A percentile compares a stretch with the other conserved stretches of the same genome.
Conservation (phyloP, 306 rosid genomes). For the Trifolium pratense region DNA sequence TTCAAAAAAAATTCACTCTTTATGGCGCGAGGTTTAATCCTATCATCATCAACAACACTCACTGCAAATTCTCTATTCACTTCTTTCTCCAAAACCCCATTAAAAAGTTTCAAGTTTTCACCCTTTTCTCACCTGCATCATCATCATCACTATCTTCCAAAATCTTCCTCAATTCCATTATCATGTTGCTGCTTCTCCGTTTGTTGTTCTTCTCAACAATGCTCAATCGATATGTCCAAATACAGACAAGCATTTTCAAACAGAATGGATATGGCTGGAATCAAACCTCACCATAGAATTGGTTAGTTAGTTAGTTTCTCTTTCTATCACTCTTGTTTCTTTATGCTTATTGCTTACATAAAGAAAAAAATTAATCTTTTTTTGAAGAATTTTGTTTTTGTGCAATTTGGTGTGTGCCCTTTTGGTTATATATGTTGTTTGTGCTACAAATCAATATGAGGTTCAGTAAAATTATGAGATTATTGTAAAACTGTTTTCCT, state of each 20-base stretch:
- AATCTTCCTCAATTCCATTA: slow-evolving; percentile 29
- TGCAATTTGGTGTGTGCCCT: slow-evolving; percentile 28
- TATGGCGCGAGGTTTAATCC: slow-evolving; percentile 74
- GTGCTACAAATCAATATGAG: neutral
- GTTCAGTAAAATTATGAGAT: no score
- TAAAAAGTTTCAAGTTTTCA: slow-evolving; percentile 43
- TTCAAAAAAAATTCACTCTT: no score
- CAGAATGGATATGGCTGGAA: slow-evolving; percentile 92
- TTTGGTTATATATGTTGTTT: slow-evolving; percentile 11
- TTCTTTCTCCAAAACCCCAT: slow-evolving; percentile 47
- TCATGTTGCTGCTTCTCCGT: slow-evolving; percentile 46
- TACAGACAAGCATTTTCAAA: slow-evolving; percentile 71
- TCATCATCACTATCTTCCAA: slow-evolving; percentile 38
- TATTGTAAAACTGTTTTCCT: no score
- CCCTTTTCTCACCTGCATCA: slow-evolving; percentile 31
- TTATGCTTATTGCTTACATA: neutral
- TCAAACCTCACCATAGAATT: slow-evolving; percentile 79
- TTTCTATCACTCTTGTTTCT: slow-evolving; percentile 2
- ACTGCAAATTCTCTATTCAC: slow-evolving; percentile 44
- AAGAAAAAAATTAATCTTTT: slow-evolving; percentile 4
- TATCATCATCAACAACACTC: slow-evolving; percentile 39
- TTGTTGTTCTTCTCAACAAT: slow-evolving; percentile 41
- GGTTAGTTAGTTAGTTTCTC: slow-evolving; percentile 53
- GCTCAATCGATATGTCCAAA: slow-evolving; percentile 54
- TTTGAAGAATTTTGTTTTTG: neutral